phyloP scores from a whole-genome alignment of 2,329 filamentous ascomycete species.

The Botrytis galanthina region DNA sequence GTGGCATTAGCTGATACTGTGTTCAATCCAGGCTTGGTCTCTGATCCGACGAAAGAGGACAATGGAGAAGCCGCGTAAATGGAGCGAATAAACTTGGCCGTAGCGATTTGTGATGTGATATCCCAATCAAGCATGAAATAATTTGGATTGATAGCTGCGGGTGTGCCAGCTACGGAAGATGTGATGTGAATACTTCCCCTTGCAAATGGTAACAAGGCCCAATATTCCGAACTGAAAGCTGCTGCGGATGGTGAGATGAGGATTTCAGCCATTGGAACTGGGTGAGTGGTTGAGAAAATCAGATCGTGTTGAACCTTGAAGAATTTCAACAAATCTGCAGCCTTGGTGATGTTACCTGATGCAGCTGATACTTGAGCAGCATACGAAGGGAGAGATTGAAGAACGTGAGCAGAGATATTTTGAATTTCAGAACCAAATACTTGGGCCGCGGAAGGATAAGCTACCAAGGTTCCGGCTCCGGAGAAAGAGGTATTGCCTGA shows the following conservation, averaged over 20 bases:
- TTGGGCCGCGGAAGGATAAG: slow-evolving; percentile 3
- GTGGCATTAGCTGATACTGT: slow-evolving; percentile 18
- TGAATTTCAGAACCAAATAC: slow-evolving; percentile 9
- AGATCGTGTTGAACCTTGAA: slow-evolving; percentile 20
- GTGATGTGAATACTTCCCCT: slow-evolving; percentile 56
- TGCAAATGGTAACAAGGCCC: slow-evolving; percentile 48
- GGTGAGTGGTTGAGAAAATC: slow-evolving; percentile 37
- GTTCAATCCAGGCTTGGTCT: slow-evolving; percentile 21
- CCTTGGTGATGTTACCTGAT: slow-evolving; percentile 42
- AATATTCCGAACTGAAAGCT: slow-evolving; percentile 22
- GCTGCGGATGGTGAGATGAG: slow-evolving; percentile 48
- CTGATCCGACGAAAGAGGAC: not conserved
- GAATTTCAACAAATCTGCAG: slow-evolving; percentile 6
- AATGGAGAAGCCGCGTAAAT: not conserved
- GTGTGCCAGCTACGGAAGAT: slow-evolving; percentile 39
- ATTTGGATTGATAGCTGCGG: slow-evolving; percentile 50
- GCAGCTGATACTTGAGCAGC: slow-evolving; percentile 36
- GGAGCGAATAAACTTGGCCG: slow-evolving; percentile 3
- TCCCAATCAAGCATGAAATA: slow-evolving; percentile 36
- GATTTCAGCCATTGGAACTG: slow-evolving; percentile 48
- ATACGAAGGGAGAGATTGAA: slow-evolving; percentile 6
- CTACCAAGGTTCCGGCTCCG: not conserved
- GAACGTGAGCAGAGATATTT: slow-evolving; percentile 4
- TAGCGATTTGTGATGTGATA: not conserved
- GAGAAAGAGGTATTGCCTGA: slow-evolving; percentile 31